phyloP scores from a whole-genome alignment of 2,329 filamentous ascomycete species.

The Sarocladium kiliense region DNA sequence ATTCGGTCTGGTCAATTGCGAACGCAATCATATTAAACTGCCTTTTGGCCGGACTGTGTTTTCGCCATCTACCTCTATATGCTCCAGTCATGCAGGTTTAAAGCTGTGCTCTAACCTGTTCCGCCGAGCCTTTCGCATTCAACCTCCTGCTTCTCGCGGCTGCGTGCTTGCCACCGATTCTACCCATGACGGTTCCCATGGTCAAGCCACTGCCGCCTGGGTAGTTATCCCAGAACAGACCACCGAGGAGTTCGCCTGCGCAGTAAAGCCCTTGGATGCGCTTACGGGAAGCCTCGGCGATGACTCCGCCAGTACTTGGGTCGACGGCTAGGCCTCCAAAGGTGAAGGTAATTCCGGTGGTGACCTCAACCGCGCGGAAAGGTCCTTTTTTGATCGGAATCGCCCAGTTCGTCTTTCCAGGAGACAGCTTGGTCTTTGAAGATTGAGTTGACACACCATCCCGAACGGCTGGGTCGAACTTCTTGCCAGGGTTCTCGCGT shows the following conservation, averaged over 20 bases:
- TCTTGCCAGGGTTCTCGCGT: slow-evolving; percentile 35
- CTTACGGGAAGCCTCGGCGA: slow-evolving; percentile 36
- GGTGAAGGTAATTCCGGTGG: slow-evolving; percentile 62
- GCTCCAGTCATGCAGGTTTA: background rate
- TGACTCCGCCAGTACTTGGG: slow-evolving; percentile 46
- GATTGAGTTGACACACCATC: slow-evolving; percentile 60
- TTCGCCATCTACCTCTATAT: background rate
- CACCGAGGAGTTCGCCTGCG: slow-evolving; percentile 62
- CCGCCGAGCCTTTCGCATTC: background rate
- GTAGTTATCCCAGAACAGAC: slow-evolving; percentile 59
- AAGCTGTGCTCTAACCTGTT: background rate
- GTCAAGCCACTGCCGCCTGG: slow-evolving; percentile 59
- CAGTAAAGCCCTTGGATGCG: slow-evolving; percentile 54
- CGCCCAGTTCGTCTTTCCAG: slow-evolving; percentile 64
- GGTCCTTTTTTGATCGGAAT: slow-evolving; percentile 50
- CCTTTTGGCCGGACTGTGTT: too few relatives aligned
- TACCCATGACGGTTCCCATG: slow-evolving; percentile 48
- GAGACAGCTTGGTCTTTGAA: slow-evolving; percentile 28
- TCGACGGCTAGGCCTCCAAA: slow-evolving; percentile 59
- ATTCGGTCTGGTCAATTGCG: too few relatives aligned
- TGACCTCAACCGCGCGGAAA: slow-evolving; percentile 59
- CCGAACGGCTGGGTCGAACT: slow-evolving; percentile 55
- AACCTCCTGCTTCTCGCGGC: slow-evolving; percentile 5
- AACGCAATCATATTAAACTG: too few relatives aligned
- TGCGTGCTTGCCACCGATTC: slow-evolving; percentile 33